phyloP scores from a whole-genome alignment of 139 green algal genomes.

The Volvox africanus region DNA sequence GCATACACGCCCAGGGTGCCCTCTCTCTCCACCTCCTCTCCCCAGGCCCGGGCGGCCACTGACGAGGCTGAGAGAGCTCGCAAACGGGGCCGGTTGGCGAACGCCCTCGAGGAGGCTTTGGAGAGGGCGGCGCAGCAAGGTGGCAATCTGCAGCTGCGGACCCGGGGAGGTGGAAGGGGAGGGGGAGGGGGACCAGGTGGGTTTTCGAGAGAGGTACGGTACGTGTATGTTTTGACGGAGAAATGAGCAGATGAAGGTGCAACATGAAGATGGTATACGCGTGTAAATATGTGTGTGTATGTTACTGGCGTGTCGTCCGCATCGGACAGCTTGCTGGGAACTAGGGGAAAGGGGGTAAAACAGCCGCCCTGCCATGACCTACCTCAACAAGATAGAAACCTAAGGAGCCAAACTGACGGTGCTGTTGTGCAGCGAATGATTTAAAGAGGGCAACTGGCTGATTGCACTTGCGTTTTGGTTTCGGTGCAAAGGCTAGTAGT shows the following conservation, averaged over 20 bases:
- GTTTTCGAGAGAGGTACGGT: background rate
- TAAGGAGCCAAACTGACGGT: too few relatives aligned
- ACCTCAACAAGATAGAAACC: too few relatives aligned
- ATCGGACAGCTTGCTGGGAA: too few relatives aligned
- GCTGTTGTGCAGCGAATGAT: too few relatives aligned
- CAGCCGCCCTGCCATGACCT: too few relatives aligned
- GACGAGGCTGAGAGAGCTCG: slow-evolving; percentile 52
- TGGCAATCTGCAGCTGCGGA: slow-evolving; percentile 52
- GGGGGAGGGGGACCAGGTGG: background rate
- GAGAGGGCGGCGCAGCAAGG: slow-evolving; percentile 46
- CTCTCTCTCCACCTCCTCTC: background rate
- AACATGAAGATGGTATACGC: background rate
- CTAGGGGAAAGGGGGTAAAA: too few relatives aligned
- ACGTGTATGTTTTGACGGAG: too few relatives aligned
- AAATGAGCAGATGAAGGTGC: background rate
- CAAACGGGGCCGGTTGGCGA: slow-evolving; percentile 47
- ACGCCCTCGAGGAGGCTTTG: slow-evolving; percentile 62
- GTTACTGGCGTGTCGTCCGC: too few relatives aligned
- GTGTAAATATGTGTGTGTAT: background rate
- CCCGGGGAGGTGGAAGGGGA: background rate
- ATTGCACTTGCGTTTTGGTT: too few relatives aligned
- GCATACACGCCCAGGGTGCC: too few relatives aligned
- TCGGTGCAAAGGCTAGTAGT: too few relatives aligned
- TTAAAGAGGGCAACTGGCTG: too few relatives aligned
- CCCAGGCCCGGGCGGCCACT: slow-evolving; percentile 28